Percentiles rank a stretch among this genome's conserved stretches.
Evolutionary conservation across 495 filamentous ascomycete species (phyloP).

Genomic region (Aspergillus baeticus): DNA sequence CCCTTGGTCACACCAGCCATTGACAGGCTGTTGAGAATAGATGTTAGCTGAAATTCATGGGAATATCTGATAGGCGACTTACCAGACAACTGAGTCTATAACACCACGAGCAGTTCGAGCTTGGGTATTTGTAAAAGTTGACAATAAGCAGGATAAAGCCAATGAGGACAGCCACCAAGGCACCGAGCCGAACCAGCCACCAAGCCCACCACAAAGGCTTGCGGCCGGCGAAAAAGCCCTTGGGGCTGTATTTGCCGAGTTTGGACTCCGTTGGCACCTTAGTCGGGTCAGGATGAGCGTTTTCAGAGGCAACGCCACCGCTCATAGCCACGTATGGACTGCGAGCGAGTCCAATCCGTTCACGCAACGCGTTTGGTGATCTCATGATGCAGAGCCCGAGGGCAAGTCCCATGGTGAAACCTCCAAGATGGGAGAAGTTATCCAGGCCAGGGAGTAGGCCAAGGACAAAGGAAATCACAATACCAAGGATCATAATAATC

Average conservation of each 20-base stretch:
- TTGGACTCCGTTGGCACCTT: conserved; percentile 13
- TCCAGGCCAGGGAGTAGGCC: conserved; percentile 91
- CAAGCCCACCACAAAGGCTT: conserved; percentile 96
- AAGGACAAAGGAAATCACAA: conserved; percentile 86
- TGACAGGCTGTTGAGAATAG: conserved; percentile 55
- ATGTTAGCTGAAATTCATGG: conserved; percentile 24
- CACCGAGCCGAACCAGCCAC: conserved; percentile 85
- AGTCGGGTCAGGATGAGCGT: conserved; percentile 35
- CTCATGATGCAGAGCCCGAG: conserved; percentile 84
- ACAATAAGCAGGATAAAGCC: conserved; percentile 81
- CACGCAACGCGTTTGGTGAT: conserved; percentile 77
- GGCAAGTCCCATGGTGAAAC: conserved; percentile 88
- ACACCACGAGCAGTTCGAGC: conserved; percentile 80
- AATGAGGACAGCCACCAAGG: conserved; percentile 73
- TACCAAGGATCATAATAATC: conserved; percentile 77
- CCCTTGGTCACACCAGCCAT: conserved; percentile 75
- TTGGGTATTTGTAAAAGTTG: conserved; percentile 81
- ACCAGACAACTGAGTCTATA: conserved; percentile 91
- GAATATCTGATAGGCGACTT: conserved; percentile 40
- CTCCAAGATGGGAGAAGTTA: conserved; percentile 97
- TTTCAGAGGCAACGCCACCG: conserved; percentile 43
- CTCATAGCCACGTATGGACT: conserved; percentile 67
- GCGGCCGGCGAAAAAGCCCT: conserved; percentile 86
- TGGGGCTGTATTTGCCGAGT: conserved; percentile 39
- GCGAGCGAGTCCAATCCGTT: conserved; percentile 64